phyloP scores from a whole-genome alignment of 768 basidiomycete species.

The Xerocomellus chrysenteron region DNA sequence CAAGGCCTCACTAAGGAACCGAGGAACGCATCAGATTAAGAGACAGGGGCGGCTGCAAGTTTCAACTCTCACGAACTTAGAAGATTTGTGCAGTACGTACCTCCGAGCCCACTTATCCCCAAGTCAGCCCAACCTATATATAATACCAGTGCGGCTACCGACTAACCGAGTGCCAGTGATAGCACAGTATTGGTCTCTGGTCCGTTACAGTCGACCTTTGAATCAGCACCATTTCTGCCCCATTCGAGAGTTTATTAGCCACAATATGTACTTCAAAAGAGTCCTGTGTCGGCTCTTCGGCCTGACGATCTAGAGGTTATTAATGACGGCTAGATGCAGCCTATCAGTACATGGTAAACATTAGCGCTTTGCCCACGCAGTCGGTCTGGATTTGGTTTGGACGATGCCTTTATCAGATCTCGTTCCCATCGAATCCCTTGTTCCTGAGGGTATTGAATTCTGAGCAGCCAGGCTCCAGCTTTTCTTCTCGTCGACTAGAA shows the following conservation, averaged over 20 bases:
- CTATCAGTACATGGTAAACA: background rate
- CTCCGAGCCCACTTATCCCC: background rate
- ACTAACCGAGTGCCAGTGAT: background rate
- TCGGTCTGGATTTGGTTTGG: no score
- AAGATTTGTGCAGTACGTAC: background rate
- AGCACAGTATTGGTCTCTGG: background rate
- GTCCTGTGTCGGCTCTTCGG: background rate
- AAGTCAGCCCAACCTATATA: background rate
- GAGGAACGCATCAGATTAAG: background rate
- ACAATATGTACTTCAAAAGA: no score
- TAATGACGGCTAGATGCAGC: background rate
- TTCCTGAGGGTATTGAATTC: no score
- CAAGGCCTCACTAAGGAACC: background rate
- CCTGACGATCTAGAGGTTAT: background rate
- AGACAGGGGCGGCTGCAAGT: background rate
- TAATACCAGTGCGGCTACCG: background rate
- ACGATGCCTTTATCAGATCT: background rate
- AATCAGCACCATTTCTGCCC: background rate
- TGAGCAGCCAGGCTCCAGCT: no score
- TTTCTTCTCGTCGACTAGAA: no score
- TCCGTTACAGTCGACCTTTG: background rate
- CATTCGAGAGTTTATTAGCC: background rate
- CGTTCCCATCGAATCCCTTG: no score
- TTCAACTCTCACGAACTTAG: background rate
- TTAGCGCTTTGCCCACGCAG: background rate